A percentile compares a stretch with the other conserved stretches of the same genome.
Evolutionary conservation across 305 asterid genomes (phyloP).

Genomic region (Galium porrigens): DNA sequence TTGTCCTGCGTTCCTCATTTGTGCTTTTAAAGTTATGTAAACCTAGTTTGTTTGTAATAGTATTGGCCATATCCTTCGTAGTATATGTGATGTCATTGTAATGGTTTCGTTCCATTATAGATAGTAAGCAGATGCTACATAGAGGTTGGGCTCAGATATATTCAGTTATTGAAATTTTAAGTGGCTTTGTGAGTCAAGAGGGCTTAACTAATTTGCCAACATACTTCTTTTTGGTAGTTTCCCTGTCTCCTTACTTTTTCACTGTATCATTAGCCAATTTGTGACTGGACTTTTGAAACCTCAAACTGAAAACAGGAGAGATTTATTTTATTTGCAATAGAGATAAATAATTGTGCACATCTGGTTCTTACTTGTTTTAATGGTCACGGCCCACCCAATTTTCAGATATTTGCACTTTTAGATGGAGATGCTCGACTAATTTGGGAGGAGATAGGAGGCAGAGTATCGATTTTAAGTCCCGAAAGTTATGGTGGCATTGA

Average conservation of each 20-base stretch:
- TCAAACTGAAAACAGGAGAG: background rate
- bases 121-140: background rate
- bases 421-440: slow-evolving; percentile 50
- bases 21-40: background rate
- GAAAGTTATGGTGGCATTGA: slow-evolving; percentile 63
- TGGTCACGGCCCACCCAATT: slow-evolving; percentile 8
- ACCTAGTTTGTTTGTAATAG: background rate
- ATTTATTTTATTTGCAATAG: background rate
- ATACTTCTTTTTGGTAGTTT: background rate
- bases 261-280: background rate
- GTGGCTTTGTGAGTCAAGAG: background rate
- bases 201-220: background rate
- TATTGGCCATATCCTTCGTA: background rate
- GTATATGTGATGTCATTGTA: background rate
- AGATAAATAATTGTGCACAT: background rate
- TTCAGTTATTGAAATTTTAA: background rate
- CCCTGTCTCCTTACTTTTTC: background rate
- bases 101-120: background rate
- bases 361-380: background rate
- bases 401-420: slow-evolving; percentile 58
- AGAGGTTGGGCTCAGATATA: background rate
- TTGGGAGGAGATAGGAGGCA: slow-evolving; percentile 74
- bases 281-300: background rate
- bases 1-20: background rate
- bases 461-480: slow-evolving; percentile 52